Conservation (phyloP, 2,329 filamentous ascomycete genomes). For the Arthrobotrys iridis region DNA sequence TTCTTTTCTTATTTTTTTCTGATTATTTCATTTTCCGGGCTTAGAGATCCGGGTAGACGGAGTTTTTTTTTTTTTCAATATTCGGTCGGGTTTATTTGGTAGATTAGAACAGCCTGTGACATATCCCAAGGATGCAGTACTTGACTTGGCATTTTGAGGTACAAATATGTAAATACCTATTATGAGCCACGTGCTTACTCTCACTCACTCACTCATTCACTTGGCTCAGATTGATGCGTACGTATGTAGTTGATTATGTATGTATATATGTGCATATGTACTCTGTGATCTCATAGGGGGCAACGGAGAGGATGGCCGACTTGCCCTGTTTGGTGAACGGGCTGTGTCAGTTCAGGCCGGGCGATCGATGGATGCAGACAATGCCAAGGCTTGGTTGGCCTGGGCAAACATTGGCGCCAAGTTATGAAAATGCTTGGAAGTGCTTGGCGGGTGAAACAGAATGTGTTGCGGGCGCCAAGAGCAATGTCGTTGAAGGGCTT, state of each 20-base stretch:
- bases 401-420: slow-evolving; percentile 10
- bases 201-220: not conserved
- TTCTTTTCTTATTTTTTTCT: slow-evolving; percentile 29
- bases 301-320: no score
- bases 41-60: slow-evolving; percentile 3
- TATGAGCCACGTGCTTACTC: no score
- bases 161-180: no score
- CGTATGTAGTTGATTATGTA: not conserved
- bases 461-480: slow-evolving; percentile 46
- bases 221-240: not conserved
- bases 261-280: no score
- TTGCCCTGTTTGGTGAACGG: not conserved
- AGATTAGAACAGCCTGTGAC: not conserved
- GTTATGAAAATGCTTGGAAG: not conserved
- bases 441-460: not conserved
- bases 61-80: slow-evolving; percentile 15
- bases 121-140: no score
- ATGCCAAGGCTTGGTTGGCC: not conserved
- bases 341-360: not conserved
- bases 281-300: not conserved
- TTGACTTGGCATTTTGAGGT: no score
- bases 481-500: slow-evolving; percentile 15
- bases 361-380: not conserved
- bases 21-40: slow-evolving; percentile 21
- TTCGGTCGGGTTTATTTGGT: not conserved